Base-by-base conservation (phyloP, 352 stramenopile genomes). In the Pythium oligandrum region DNA sequence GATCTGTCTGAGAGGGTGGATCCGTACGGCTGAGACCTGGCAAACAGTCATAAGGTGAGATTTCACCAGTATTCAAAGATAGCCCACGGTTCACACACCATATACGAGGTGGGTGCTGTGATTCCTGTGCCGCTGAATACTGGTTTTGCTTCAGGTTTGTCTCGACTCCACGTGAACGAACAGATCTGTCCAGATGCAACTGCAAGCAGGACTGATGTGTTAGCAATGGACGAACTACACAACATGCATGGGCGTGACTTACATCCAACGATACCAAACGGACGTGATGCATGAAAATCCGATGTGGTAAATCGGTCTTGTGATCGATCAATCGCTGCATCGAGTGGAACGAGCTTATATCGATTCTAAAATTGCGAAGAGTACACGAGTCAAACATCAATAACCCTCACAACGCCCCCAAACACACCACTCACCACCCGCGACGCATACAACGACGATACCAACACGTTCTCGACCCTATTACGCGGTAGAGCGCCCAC, bases 1-100 rank as follows among this genome's bases (percentile, higher is more conserved):
- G 0, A 32, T 4, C 12, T n/a, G 30, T 12, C 40, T 12, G 2
- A 10, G 12, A 10, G 3, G 40, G 6, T 7, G 40, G 10, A 51
- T 46, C 9, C 48, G 55, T 33, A 61, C 32, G 9, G 26, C 42
- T 7, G 55, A 61, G n/a, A 61, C n/a, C 55, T 61, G n/a, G 12
- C 38, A 42, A 12, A 42, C 12, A 42, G 38, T 42, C 38, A 42
- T 42, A 12, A 0, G 38, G 12, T 42, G 38, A 42, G 38, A 12
- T 12, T 42, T 42, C 12, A 42, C 17, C 17, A 26, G 17, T 12
- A 42, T 42, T 42, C 7, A 42, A 42, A 42, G 12, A 42, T 12
- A 42, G 12, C 38, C 12, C 38, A 12, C 12, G 38, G 38, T 42
- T 12, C 7, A 12, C 38, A 12, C 12, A 42, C 38, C 38, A 42